Evolutionary conservation across 1,284 basidiomycete genomes (phyloP), one percentile per base, ranked within the genome.

Genomic region (Cryptococcus maquisensis): DNA sequence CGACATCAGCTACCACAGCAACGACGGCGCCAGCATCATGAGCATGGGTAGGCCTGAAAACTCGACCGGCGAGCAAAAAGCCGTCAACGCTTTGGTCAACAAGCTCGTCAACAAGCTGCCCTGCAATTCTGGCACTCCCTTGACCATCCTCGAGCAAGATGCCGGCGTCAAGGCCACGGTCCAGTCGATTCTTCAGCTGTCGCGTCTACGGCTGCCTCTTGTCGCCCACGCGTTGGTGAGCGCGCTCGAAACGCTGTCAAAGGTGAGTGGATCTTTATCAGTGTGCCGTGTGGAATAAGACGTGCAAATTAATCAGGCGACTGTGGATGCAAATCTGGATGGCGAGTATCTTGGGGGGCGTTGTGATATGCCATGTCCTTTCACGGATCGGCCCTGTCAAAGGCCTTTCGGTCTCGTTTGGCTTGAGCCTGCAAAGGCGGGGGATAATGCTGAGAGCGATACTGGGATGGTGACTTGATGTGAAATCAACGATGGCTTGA

Each of bases 221-320:
- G 88, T 93, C 45, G 84, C 85, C 3, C 86, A 84, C 77, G 84
- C 84, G n/a, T 77, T 94, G 47, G 82, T 83, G 41, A 84, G 86
- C 59, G 79, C 88, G 23, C 74, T 93, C 40, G 88, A 93, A 61
- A 83, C 84, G 26, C 76, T 93, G 32, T 81, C 85, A 50, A 88
- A 86, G 80, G 90, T 90, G 43, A 54, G 61, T 16, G 9, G 12
- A 24, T 32, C 10, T 6, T 32, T 10, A 32, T 10, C 5, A 32
- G 28, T 32, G 28, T 32, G 28, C 28, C 28, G 28, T 32, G 28
- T 32, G 10, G 28, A 32, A 10, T 6, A 32, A 10, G 28, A 6
- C 28, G 28, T 32, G 28, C 28, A 32, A 5, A 32, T 10, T 1
- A 10, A 32, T 8, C n/a, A 10, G 28, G 28, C 10, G 10, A 28